Percentiles rank a stretch among this genome's conserved stretches.
Evolutionary conservation across 768 basidiomycete species (phyloP).

Genomic region (Psilocybe cubensis): DNA sequence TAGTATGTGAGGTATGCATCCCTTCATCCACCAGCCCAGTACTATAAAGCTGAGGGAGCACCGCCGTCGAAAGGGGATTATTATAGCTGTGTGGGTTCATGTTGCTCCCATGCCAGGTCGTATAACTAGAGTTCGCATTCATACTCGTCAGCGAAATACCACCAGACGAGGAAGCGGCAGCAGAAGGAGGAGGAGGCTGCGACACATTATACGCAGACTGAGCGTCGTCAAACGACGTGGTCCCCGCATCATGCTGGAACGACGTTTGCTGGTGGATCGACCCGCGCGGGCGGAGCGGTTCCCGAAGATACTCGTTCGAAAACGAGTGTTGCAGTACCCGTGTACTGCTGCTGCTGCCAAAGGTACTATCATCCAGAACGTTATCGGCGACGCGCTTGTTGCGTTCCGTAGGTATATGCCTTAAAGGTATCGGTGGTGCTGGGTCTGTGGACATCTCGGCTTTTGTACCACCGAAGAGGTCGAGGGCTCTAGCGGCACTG

Average conservation of each 20-base stretch:
- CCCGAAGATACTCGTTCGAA: slow-evolving; percentile 13
- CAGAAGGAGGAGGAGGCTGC: slow-evolving; percentile 3
- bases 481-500: slow-evolving; percentile 71
- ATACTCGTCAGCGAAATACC: slow-evolving; percentile 11
- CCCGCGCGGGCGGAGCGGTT: slow-evolving; percentile 2
- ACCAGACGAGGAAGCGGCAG: slow-evolving; percentile 16
- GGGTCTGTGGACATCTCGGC: slow-evolving; percentile 27
- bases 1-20: slow-evolving; percentile 13
- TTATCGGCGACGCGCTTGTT: slow-evolving; percentile 67
- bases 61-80: slow-evolving; percentile 66
- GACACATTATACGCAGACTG: slow-evolving; percentile 6
- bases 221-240: slow-evolving; percentile 4
- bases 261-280: slow-evolving; percentile 2
- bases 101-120: slow-evolving; percentile 15
- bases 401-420: slow-evolving; percentile 33
- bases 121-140: slow-evolving; percentile 12
- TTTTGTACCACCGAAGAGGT: slow-evolving; percentile 71
- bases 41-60: slow-evolving; percentile 76
- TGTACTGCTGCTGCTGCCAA: background rate
- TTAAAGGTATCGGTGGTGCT: slow-evolving; percentile 21
- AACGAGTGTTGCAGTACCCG: background rate
- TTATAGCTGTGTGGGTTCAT: slow-evolving; percentile 37
- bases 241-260: slow-evolving; percentile 8
- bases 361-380: slow-evolving; percentile 40
- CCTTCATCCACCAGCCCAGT: slow-evolving; percentile 66